These are phyloP conservation scores for Teratosphaeria pseudoeucalypti DNA, from an alignment of 2,329 filamentous ascomycete genomes.

Conservation along the genomic window DNA sequence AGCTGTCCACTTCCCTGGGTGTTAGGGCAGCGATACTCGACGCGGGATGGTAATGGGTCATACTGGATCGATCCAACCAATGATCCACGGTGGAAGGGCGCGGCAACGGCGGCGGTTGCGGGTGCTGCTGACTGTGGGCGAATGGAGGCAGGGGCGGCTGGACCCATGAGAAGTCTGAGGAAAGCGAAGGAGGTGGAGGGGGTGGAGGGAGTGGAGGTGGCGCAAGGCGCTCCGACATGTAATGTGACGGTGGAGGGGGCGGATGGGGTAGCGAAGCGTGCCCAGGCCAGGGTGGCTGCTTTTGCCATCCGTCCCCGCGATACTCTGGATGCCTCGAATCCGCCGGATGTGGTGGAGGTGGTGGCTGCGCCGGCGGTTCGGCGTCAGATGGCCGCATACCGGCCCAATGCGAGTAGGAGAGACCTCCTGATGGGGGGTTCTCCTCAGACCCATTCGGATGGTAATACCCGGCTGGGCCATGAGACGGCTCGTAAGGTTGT, in stretches of 20 bases:
- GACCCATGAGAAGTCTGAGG: conserved; percentile 6
- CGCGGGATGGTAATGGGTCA: background rate
- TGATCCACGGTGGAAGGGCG: conserved; percentile 6
- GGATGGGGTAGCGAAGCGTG: background rate
- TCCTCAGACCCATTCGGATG: background rate
- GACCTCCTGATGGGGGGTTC: background rate
- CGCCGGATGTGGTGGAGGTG: background rate
- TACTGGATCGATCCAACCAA: conserved; percentile 5
- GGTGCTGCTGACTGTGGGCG: background rate
- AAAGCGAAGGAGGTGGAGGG: conserved; percentile 3
- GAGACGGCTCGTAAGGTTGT: conserved; percentile 7
- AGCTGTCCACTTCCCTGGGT: conserved; percentile 7
- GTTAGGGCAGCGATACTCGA: conserved; percentile 5
- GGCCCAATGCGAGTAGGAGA: conserved; percentile 13
- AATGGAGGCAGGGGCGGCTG: conserved; percentile 6
- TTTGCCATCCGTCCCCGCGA: background rate
- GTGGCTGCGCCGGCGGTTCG: background rate
- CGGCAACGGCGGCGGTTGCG: conserved; percentile 6
- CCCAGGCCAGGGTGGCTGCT: conserved; percentile 3
- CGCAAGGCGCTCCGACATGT: conserved; percentile 7
- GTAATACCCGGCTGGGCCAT: conserved; percentile 7
- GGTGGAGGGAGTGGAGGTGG: background rate
- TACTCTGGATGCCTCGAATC: background rate
- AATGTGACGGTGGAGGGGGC: background rate
- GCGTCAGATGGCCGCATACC: conserved; percentile 2